phyloP scores from a whole-genome alignment of 768 basidiomycete species.

The Lactarius akahatsu region DNA sequence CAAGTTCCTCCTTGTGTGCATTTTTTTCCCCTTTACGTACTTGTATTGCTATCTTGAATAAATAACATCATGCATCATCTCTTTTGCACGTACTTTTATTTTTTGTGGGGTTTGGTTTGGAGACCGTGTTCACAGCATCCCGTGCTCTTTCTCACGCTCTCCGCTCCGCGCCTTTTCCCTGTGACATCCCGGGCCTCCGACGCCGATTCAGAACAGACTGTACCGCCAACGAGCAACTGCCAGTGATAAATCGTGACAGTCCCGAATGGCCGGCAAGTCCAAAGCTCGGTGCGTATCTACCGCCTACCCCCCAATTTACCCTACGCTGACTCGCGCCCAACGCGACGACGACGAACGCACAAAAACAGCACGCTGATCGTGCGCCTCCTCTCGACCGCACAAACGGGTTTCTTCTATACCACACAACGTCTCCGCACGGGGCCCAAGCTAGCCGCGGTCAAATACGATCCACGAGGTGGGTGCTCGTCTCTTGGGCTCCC shows the following conservation, averaged over 20 bases:
- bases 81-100: neutral
- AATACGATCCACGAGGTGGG: slow-evolving; percentile 84
- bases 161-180: neutral
- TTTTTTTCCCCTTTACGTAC: neutral
- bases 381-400: slow-evolving; percentile 85
- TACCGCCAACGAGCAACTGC: neutral
- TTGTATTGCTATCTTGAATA: slow-evolving; percentile 25
- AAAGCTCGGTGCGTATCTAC: slow-evolving; percentile 53
- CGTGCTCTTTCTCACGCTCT: neutral
- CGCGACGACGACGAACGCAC: neutral
- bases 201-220: too few species aligned
- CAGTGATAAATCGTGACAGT: neutral
- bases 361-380: slow-evolving; percentile 74
- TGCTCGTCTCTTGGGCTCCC: neutral
- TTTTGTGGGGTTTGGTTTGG: too few species aligned
- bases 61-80: neutral
- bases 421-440: slow-evolving; percentile 71
- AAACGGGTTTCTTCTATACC: slow-evolving; percentile 91
- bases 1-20: neutral
- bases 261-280: slow-evolving; percentile 55
- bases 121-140: neutral
- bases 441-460: slow-evolving; percentile 84
- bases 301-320: neutral
- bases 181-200: too few species aligned
- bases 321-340: neutral